A percentile compares a stretch with the other conserved stretches of the same genome.
Conservation (phyloP, 352 stramenopile species). For the Pythium rishiriense region DNA sequence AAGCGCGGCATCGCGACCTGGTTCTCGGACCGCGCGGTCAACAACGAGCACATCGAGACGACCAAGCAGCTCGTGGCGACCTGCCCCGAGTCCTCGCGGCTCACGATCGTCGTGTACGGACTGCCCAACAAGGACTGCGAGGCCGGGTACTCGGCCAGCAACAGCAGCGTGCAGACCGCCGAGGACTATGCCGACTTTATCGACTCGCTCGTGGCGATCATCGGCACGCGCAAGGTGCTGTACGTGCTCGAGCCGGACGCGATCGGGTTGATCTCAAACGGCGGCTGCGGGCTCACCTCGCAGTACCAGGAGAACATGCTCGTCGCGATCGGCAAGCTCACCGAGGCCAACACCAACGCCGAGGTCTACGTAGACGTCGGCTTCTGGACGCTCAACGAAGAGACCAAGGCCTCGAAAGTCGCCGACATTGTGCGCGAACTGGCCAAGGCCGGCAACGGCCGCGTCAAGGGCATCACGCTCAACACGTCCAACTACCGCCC, state of each 20-base stretch:
- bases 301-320: conserved; percentile 57
- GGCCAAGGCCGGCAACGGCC: conserved; percentile 26
- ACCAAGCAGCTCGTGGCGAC: conserved; percentile 32
- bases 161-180: conserved; percentile 33
- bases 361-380: conserved; percentile 66
- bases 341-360: conserved; percentile 45
- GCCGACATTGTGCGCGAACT: conserved; percentile 27
- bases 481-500: conserved; percentile 79
- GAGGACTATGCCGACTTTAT: conserved; percentile 55
- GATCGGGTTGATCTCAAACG: conserved; percentile 46
- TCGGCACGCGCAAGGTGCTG: conserved; percentile 58
- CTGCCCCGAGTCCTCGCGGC: conserved; percentile 41
- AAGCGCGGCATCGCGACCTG: conserved; percentile 45
- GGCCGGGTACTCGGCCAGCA: conserved; percentile 43
- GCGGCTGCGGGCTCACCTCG: conserved; percentile 37
- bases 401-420: not conserved
- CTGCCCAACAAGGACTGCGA: conserved; percentile 78
- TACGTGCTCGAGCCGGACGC: conserved; percentile 74
- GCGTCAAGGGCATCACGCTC: conserved; percentile 59
- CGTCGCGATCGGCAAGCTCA: conserved; percentile 42
- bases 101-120: conserved; percentile 69
- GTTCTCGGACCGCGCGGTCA: conserved; percentile 48
- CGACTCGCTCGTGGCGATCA: conserved; percentile 32
- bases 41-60: conserved; percentile 40
- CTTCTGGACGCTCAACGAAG: conserved; percentile 49